phyloP scores from a whole-genome alignment of 257 asterid species.

The Solanum piurae region DNA sequence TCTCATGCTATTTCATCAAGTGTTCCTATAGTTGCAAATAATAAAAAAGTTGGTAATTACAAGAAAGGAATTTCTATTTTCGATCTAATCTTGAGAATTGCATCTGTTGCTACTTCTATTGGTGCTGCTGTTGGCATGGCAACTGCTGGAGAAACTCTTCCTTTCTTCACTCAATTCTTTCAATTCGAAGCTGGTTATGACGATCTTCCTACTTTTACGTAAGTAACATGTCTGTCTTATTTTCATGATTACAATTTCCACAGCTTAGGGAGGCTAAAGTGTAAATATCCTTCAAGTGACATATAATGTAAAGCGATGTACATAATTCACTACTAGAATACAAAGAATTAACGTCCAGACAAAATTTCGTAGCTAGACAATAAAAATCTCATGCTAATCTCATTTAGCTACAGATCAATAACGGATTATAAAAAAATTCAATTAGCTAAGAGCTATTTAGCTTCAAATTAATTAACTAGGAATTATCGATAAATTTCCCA shows the following conservation, averaged over 20 bases:
- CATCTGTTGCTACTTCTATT: constrained; percentile 12
- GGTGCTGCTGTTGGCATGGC: constrained; percentile 34
- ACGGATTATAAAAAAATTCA: no score
- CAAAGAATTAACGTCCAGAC: no score
- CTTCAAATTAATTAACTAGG: background rate
- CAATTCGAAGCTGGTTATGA: constrained; percentile 17
- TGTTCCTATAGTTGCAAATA: background rate
- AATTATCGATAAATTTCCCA: background rate
- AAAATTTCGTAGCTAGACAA: background rate
- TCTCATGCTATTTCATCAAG: background rate
- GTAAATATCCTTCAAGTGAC: background rate
- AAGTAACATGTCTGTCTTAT: constrained; percentile 1
- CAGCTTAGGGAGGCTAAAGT: background rate
- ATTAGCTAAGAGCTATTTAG: background rate
- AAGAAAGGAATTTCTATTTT: constrained; percentile 19
- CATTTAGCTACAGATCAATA: no score
- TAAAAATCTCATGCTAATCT: background rate
- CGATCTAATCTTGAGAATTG: constrained; percentile 25
- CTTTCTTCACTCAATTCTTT: constrained; percentile 27
- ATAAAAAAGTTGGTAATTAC: constrained; percentile 12
- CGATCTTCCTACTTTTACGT: constrained; percentile 64
- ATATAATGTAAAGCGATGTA: background rate
- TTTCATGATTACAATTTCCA: background rate
- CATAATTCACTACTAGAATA: background rate
- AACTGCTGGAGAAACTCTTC: constrained; percentile 27